phyloP scores from a whole-genome alignment of 352 stramenopile species.

The Pythium brachiatum region DNA sequence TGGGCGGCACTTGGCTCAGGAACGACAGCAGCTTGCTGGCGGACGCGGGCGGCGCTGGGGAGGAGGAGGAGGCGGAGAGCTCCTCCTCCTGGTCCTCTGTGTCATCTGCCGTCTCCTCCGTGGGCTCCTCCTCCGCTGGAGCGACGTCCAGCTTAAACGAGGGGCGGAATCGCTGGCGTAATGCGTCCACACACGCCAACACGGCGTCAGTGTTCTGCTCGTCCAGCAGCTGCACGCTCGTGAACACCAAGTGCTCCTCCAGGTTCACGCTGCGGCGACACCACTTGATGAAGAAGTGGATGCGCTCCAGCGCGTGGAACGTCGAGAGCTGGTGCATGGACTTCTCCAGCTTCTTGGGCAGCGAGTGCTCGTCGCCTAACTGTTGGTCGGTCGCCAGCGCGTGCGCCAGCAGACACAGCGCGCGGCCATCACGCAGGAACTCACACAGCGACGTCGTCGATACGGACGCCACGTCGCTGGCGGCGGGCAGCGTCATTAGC shows the following conservation, averaged over 20 bases:
- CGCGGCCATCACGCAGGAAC: constrained; percentile 74
- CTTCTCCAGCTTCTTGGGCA: constrained; percentile 73
- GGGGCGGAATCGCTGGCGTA: constrained; percentile 58
- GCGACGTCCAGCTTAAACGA: constrained; percentile 22
- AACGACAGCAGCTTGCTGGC: constrained; percentile 55
- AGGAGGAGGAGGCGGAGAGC: not conserved
- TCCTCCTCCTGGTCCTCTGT: not conserved
- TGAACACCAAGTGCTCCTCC: constrained; percentile 75
- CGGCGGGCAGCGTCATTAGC: constrained; percentile 34
- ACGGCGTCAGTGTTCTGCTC: constrained; percentile 71
- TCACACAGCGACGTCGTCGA: constrained; percentile 47
- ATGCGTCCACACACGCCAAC: constrained; percentile 50
- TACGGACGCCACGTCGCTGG: constrained; percentile 31
- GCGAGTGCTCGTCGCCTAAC: constrained; percentile 22
- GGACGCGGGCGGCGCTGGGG: not conserved
- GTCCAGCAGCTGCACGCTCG: constrained; percentile 76
- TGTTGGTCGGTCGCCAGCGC: constrained; percentile 31
- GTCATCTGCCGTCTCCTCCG: not conserved
- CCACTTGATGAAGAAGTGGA: constrained; percentile 88
- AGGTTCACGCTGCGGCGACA: constrained; percentile 49
- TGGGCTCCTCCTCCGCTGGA: constrained; percentile 3
- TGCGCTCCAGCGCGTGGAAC: constrained; percentile 78
- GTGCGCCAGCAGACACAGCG: constrained; percentile 65
- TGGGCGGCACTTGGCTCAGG: constrained; percentile 57
- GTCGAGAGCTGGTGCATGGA: constrained; percentile 66